Percentiles rank a stretch among this genome's conserved stretches.
Evolutionary conservation across 352 stramenopile species (phyloP).

Genomic region (Phytophthora pinifolia): DNA sequence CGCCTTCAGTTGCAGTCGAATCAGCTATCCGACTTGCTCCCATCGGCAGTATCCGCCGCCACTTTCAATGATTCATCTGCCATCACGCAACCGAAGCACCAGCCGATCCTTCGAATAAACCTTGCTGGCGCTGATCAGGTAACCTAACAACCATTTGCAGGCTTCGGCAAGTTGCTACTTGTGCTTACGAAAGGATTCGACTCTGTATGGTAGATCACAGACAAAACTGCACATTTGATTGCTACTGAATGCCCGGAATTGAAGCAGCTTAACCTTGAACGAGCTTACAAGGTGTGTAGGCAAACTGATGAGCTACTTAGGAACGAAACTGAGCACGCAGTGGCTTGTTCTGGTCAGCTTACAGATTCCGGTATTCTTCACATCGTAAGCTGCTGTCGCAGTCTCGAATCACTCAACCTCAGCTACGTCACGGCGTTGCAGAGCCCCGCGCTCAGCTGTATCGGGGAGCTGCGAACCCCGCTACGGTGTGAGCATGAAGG

Average conservation of each 20-base stretch:
- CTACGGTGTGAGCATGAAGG: conserved; percentile 46
- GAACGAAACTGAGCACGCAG: not conserved
- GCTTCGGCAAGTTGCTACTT: not conserved
- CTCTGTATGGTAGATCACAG: conserved; percentile 37
- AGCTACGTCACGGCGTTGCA: conserved; percentile 55
- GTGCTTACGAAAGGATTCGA: not conserved
- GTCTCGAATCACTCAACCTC: conserved; percentile 55
- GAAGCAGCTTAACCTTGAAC: conserved; percentile 41
- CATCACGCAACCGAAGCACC: conserved; percentile 1
- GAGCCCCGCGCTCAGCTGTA: conserved; percentile 48
- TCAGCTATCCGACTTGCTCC: conserved; percentile 41
- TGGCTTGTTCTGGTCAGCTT: conserved; percentile 32
- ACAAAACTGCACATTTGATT: conserved; percentile 40
- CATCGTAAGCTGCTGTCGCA: conserved; percentile 48
- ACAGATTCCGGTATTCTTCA: conserved; percentile 59
- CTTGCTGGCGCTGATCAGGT: conserved; percentile 62
- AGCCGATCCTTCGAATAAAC: conserved; percentile 42
- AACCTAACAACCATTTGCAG: not conserved
- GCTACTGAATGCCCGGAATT: conserved; percentile 38
- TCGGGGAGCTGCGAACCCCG: conserved; percentile 51
- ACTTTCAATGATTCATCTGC: not conserved
- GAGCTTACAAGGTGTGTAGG: conserved; percentile 37
- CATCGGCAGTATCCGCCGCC: conserved; percentile 12
- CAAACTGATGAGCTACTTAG: not conserved
- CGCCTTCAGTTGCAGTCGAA: conserved; percentile 28